Percentiles rank a stretch among this genome's conserved stretches.
Conservation (phyloP, 2,329 filamentous ascomycete genomes). For the Chaetomiaceae sp. region DNA sequence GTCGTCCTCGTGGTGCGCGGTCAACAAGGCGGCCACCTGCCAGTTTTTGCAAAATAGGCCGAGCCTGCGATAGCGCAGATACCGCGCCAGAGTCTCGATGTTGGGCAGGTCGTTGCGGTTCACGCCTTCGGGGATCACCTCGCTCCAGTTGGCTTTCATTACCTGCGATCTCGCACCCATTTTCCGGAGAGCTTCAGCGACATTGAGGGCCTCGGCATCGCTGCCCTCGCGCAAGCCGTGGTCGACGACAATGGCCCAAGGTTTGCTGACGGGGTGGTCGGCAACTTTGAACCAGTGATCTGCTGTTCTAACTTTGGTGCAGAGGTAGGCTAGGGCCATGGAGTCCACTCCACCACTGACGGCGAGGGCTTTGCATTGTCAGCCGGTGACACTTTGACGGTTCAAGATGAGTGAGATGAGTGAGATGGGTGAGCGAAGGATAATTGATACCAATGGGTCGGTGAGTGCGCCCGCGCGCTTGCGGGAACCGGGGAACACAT, state of each 20-base stretch:
- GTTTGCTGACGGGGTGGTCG: constrained; percentile 41
- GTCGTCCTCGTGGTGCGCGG: constrained; percentile 87
- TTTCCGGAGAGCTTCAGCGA: constrained; percentile 35
- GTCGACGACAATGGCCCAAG: constrained; percentile 51
- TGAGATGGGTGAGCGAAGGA: neutral
- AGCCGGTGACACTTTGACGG: neutral
- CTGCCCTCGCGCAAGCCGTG: constrained; percentile 54
- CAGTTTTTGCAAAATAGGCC: constrained; percentile 54
- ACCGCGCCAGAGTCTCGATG: constrained; percentile 74
- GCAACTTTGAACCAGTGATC: constrained; percentile 38
- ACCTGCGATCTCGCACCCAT: constrained; percentile 34
- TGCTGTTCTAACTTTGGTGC: constrained; percentile 43
- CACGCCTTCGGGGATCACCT: constrained; percentile 26
- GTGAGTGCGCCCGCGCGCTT: constrained; percentile 32
- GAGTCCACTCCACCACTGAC: constrained; percentile 93
- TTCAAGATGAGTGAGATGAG: neutral
- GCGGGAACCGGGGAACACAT: constrained; percentile 48
- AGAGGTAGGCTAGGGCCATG: constrained; percentile 87
- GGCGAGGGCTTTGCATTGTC: constrained; percentile 57
- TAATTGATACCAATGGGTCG: constrained; percentile 40
- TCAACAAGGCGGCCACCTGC: constrained; percentile 57
- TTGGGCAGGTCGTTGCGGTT: constrained; percentile 49
- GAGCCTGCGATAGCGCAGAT: constrained; percentile 66
- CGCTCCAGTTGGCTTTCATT: constrained; percentile 43
- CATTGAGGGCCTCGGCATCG: constrained; percentile 46